These are phyloP conservation scores for Boletus edulis DNA, from an alignment of 768 basidiomycete genomes.

Conservation along the genomic window DNA sequence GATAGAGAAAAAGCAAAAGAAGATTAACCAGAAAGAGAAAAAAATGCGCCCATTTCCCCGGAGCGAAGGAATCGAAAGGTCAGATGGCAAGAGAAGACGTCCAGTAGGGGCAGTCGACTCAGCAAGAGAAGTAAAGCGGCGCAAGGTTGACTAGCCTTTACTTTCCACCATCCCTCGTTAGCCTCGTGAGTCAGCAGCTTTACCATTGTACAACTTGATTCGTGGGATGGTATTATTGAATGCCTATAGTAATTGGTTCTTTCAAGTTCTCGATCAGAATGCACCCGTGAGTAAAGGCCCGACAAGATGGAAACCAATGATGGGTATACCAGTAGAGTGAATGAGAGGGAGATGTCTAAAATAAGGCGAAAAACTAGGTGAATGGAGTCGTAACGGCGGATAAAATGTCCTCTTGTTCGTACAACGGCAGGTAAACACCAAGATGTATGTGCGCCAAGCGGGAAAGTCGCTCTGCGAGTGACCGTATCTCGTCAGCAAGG, in stretches of 20 bases:
- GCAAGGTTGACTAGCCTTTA: conserved; percentile 11
- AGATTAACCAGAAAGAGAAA: conserved; percentile 87
- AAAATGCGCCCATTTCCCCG: conserved; percentile 67
- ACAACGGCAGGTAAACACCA: conserved; percentile 72
- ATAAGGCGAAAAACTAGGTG: conserved; percentile 15
- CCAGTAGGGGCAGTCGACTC: conserved; percentile 10
- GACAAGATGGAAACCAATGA: conserved; percentile 28
- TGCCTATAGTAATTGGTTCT: conserved; percentile 29
- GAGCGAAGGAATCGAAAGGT: conserved; percentile 12
- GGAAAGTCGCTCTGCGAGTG: conserved; percentile 68
- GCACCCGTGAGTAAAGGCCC: conserved; percentile 19
- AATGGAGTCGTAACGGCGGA: conserved; percentile 21
- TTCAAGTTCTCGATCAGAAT: conserved; percentile 27
- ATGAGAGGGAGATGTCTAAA: conserved; percentile 23
- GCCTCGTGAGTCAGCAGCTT: neutral
- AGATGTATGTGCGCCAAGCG: conserved; percentile 74
- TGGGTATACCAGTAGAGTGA: conserved; percentile 27
- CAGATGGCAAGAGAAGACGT: conserved; percentile 16
- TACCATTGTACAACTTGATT: neutral
- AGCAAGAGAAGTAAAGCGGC: conserved; percentile 21
- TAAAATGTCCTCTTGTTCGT: conserved; percentile 57
- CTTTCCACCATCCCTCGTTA: neutral
- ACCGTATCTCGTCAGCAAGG: conserved; percentile 60
- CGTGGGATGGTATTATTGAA: conserved; percentile 23
- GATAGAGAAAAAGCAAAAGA: conserved; percentile 87